Evolutionary conservation across 495 filamentous ascomycete genomes (phyloP).

Genomic region (Penicillium egyptiacum): DNA sequence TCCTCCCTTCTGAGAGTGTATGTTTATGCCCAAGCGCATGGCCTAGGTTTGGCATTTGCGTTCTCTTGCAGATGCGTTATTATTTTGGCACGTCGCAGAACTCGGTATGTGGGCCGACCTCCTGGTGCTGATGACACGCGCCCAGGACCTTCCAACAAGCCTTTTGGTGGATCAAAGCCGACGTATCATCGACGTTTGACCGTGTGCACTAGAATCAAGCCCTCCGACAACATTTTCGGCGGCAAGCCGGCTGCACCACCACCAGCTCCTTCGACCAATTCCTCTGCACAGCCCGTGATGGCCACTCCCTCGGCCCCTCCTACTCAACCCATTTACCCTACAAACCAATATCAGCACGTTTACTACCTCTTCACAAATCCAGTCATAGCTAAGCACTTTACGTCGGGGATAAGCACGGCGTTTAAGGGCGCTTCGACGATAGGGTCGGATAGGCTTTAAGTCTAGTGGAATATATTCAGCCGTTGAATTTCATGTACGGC

Average conservation of each 20-base stretch:
- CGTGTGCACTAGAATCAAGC: no score
- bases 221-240: no score
- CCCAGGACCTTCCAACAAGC: background rate
- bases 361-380: no score
- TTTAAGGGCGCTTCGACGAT: no score
- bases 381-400: no score
- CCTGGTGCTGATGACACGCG: background rate
- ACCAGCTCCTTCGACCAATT: conserved; percentile 34
- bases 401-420: no score
- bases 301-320: conserved; percentile 34
- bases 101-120: no score
- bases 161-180: background rate
- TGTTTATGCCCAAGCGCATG: conserved; percentile 14
- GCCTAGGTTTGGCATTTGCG: conserved; percentile 6
- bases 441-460: no score
- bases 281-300: conserved; percentile 29
- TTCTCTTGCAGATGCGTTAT: background rate
- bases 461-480: background rate
- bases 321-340: conserved; percentile 26
- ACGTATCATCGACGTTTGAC: no score
- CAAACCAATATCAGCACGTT: no score
- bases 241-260: conserved; percentile 9
- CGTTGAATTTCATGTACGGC: no score
- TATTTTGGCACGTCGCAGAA: no score
- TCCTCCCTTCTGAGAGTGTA: conserved; percentile 6